A percentile compares a stretch with the other conserved stretches of the same genome.
Conservation (phyloP, 306 rosid species). For the Prunus persica region DNA sequence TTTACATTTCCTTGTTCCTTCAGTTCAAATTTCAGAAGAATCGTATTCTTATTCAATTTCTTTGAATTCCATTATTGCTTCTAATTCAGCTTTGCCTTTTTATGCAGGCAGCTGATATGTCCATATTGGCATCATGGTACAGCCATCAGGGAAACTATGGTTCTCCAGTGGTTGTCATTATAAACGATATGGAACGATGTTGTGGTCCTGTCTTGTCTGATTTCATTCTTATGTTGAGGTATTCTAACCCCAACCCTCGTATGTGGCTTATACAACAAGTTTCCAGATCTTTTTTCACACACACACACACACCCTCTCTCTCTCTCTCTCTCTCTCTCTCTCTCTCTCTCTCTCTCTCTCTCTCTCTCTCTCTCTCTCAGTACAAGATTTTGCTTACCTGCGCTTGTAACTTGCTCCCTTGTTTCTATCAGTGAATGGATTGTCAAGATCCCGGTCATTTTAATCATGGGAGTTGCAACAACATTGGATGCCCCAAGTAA, state of each 20-base stretch:
- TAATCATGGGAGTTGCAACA: constrained; percentile 86
- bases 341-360: not conserved
- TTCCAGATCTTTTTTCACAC: not conserved
- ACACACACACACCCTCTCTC: not conserved
- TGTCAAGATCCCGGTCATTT: constrained; percentile 71
- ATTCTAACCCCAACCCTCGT: constrained; percentile 16
- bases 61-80: constrained; percentile 15
- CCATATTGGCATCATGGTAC: constrained; percentile 92
- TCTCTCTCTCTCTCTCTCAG: not conserved
- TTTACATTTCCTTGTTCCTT: not conserved
- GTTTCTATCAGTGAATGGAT: constrained; percentile 75
- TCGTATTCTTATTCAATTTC: not conserved
- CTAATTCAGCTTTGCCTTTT: constrained; percentile 11
- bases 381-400: not conserved
- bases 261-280: not conserved
- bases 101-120: constrained; percentile 73
- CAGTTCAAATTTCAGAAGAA: not conserved
- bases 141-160: constrained; percentile 61
- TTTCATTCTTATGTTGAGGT: constrained; percentile 81
- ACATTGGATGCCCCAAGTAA: constrained; percentile 69
- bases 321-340: not conserved
- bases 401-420: constrained; percentile 19
- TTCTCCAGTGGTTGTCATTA: constrained; percentile 67
- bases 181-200: constrained; percentile 84
- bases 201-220: constrained; percentile 75